phyloP scores from a whole-genome alignment of 306 rosid species.

The Lupinus albus region DNA sequence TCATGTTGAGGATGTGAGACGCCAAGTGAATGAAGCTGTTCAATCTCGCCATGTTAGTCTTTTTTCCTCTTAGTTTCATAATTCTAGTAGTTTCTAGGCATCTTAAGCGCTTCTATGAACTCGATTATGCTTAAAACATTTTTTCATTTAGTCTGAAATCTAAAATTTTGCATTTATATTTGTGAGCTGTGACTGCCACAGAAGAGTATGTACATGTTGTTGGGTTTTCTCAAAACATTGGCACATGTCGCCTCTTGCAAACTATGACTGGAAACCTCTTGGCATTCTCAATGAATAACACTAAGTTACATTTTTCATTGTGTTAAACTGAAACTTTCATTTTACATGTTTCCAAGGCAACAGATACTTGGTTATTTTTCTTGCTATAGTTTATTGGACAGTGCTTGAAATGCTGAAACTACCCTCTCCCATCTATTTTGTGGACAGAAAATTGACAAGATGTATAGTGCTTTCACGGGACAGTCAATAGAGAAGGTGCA shows the following conservation, averaged over 20 bases:
- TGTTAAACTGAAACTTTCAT: constrained; percentile 3
- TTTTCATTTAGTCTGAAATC: constrained; percentile 1
- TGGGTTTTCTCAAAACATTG: constrained; percentile 21
- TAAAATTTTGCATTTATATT: constrained; percentile 15
- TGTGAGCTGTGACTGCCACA: constrained; percentile 12
- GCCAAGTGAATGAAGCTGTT: constrained; percentile 91
- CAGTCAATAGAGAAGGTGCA: constrained; percentile 87
- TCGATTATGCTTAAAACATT: constrained; percentile 20
- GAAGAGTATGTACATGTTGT: constrained; percentile 8
- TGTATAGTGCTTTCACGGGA: constrained; percentile 89
- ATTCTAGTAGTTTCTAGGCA: constrained; percentile 24
- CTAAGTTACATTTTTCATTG: constrained; percentile 14
- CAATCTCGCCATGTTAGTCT: constrained; percentile 88
- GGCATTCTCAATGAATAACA: constrained; percentile 7
- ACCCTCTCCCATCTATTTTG: constrained; percentile 33
- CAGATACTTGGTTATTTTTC: constrained; percentile 15
- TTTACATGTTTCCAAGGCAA: not conserved
- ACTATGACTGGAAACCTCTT: constrained; percentile 20
- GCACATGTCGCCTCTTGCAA: constrained; percentile 8
- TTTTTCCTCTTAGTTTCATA: constrained; percentile 38
- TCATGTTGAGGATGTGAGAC: constrained; percentile 83
- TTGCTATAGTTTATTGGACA: constrained; percentile 12
- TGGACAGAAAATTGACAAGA: constrained; percentile 88
- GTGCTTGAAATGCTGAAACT: constrained; percentile 18
- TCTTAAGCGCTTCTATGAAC: constrained; percentile 23